Evolutionary conservation across 805 yeast genomes (phyloP), one percentile per base, ranked within the genome.

Genomic region (Saccharomyces jurei): DNA sequence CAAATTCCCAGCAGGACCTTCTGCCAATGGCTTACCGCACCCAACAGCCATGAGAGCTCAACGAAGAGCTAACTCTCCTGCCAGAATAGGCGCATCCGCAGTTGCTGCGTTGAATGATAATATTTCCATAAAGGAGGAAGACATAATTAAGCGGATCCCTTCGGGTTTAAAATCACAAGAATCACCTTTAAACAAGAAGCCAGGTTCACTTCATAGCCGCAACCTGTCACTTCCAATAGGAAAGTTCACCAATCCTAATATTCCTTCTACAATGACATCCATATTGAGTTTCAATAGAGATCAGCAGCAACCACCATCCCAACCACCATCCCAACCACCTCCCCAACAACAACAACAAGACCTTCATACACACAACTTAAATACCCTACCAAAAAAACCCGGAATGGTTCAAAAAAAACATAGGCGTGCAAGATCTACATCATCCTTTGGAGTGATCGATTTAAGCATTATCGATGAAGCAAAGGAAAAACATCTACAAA

Each of bases 1-100:
- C 36, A 54, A 53, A 29, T 63, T 63, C 41, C 68, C 68, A 21
- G 60, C 66, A 2, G 50, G 48, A 48, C 22, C 27, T 49, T 27
- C 56, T 57, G 14, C 51, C 63, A 3, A 54, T 22, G 44, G 44
- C 25, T 17, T 36, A 4, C 25, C 22, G 9, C 44, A 17, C 25
- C 10, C 44, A 22, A 17, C 44, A 8, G 11, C 25, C 8, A 36
- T 22, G 17, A n/a, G 17, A 9, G 36, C 32, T 9, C 64, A 63
- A 48, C 62, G 60, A 56, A 68, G 84, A 56, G 81, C 84, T 17
- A 67, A 77, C 30, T 82, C 88, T 1, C 90, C 90, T 0, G 86
- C 89, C 0, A 82, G 81, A 60, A 76, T 84, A 10, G 91, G 91
- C 0, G 89, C 89, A 1, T 79, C 77, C 25, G 89, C 89, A 1